Evolutionary conservation across 140 eudicot genomes (phyloP), one percentile per base, ranked within the genome.

Genomic region (Oenanthe javanica): DNA sequence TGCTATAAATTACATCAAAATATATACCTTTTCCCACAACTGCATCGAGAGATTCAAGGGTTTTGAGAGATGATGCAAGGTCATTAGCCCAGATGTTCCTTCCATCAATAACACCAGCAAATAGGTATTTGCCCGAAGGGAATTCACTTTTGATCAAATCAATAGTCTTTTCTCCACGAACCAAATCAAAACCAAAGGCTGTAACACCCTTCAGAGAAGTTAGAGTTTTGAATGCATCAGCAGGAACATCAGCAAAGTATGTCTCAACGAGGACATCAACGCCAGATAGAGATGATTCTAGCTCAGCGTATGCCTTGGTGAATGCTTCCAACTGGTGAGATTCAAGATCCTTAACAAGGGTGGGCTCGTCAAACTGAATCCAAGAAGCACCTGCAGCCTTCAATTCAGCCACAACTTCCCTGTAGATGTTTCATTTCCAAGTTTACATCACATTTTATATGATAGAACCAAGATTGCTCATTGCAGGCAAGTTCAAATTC

Each of bases 81-180:
- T 92, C 97, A 77, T 92, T 92, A 80, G 95, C 97, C 97, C 97
- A 92, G 57, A 92, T 92, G 90, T 92, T 92, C 82, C 97, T 90
- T 82, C 97, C 97, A 79, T 93, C 97, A 75, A 93, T 96, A 69
- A 93, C 92, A 70, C 97, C 97, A 78, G 93, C 97, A 82, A 90
- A 92, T 0, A 92, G 89, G 86, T 87, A 88, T 87, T 92, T 92
- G 51, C 91, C 93, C 0, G 89, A 79, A 31, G 97, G 97, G 87
- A 92, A 90, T 72, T 80, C 89, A 80, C 82, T 81, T 84, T 87
- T 90, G 82, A 92, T 86, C 84, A 90, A 83, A 46, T 90, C 89
- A 86, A 88, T 85, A 71, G 97, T 92, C 88, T 90, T 80, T n/a
- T 86, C 67, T 76, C 97, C 97, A 87, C 97, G 93, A 31, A 92